These are phyloP conservation scores for Penicillium sp. DNA, from an alignment of 2,329 filamentous ascomycete genomes.

Conservation along the genomic window DNA sequence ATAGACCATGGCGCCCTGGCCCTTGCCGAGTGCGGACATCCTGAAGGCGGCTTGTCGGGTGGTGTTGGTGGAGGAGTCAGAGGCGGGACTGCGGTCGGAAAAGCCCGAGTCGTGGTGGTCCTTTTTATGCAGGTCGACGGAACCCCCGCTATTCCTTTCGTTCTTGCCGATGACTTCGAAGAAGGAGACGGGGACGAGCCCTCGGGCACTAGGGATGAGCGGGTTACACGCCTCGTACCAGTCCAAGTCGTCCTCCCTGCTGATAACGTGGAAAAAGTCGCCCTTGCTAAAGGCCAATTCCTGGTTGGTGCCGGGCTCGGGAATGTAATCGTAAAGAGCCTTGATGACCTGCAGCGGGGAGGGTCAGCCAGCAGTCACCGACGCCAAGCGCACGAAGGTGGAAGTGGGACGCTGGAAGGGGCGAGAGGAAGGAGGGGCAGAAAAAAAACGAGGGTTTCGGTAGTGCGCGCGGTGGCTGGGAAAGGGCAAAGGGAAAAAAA, in stretches of 20 bases:
- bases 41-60: constrained; percentile 32
- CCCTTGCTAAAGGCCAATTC: constrained; percentile 90
- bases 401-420: too few species aligned
- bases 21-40: constrained; percentile 51
- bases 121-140: constrained; percentile 52
- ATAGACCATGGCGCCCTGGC: constrained; percentile 81
- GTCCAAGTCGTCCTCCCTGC: constrained; percentile 86
- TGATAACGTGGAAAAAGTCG: constrained; percentile 97
- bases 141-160: constrained; percentile 80
- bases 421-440: too few species aligned
- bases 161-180: constrained; percentile 92
- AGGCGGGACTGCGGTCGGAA: constrained; percentile 55
- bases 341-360: constrained; percentile 73
- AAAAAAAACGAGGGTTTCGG: too few species aligned
- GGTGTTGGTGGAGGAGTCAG: constrained; percentile 29
- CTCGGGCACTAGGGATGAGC: constrained; percentile 74
- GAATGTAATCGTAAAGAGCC: constrained; percentile 89
- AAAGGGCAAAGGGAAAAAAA: constrained; percentile 10
- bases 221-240: constrained; percentile 99
- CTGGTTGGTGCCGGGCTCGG: constrained; percentile 63
- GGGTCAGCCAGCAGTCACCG: constrained; percentile 19
- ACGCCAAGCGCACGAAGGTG: too few species aligned
- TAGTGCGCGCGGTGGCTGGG: neutral
- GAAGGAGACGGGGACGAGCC: constrained; percentile 88
- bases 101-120: constrained; percentile 91